A percentile compares a stretch with the other conserved stretches of the same genome.
These are phyloP conservation scores for Simmondsia chinensis DNA, from an alignment of 148 eudicot genomes.

Conservation along the genomic window DNA sequence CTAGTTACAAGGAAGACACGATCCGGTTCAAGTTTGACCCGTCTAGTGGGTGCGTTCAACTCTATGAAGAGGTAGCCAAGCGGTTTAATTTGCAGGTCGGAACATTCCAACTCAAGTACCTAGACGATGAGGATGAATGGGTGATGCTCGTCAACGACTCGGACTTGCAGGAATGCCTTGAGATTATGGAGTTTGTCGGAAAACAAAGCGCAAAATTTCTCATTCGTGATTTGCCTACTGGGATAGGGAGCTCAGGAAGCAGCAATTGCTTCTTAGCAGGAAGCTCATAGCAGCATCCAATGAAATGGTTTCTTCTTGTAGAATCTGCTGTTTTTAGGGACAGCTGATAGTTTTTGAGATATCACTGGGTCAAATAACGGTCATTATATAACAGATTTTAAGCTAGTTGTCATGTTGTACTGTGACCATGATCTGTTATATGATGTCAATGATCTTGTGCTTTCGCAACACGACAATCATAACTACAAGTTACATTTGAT, in stretches of 20 bases:
- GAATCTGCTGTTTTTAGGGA: too few relatives aligned
- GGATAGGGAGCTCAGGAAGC: constrained; percentile 66
- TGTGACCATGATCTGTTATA: too few relatives aligned
- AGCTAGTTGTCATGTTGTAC: too few relatives aligned
- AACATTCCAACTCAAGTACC: constrained; percentile 76
- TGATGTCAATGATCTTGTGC: too few relatives aligned
- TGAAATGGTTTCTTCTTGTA: too few relatives aligned
- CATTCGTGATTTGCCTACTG: constrained; percentile 44
- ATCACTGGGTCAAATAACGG: too few relatives aligned
- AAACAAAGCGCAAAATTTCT: constrained; percentile 52
- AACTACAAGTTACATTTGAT: too few relatives aligned
- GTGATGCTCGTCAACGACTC: constrained; percentile 71
- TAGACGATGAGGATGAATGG: constrained; percentile 95
- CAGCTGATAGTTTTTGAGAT: too few relatives aligned
- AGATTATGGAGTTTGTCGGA: constrained; percentile 59
- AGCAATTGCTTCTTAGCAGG: constrained; percentile 53
- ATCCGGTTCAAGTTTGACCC: constrained; percentile 74
- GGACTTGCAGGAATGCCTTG: constrained; percentile 78
- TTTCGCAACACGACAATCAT: too few relatives aligned
- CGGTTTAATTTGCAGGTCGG: constrained; percentile 57
- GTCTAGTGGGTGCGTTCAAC: constrained; percentile 38
- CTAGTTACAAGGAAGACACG: constrained; percentile 59
- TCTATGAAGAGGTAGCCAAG: constrained; percentile 67
- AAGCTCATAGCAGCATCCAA: constrained; percentile 19
- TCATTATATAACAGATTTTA: too few relatives aligned